These are phyloP conservation scores for Murraya koenigii DNA, from an alignment of 345 rosid species.

Conservation along the genomic window DNA sequence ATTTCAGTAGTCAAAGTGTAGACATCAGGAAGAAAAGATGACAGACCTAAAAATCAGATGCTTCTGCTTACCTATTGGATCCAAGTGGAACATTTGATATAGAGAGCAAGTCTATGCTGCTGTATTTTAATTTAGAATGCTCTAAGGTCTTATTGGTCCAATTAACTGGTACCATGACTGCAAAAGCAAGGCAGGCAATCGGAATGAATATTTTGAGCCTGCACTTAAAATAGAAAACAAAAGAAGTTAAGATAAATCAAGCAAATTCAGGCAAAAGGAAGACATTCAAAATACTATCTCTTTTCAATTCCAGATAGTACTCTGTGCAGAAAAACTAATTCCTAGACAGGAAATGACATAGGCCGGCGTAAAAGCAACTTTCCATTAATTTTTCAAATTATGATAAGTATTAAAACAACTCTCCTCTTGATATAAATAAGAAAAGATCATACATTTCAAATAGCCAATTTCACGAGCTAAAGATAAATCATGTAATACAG, in stretches of 20 bases:
- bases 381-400: not conserved
- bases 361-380: not conserved
- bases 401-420: not conserved
- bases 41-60: constrained; percentile 12
- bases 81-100: constrained; percentile 82
- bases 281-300: not conserved
- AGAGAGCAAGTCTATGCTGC: constrained; percentile 81
- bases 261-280: not conserved
- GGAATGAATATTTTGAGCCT: constrained; percentile 90
- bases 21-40: not conserved
- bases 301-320: not conserved
- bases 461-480: constrained; percentile 5
- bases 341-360: not conserved
- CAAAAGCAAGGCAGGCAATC: constrained; percentile 62
- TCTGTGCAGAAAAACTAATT: not conserved
- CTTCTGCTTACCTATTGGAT: constrained; percentile 54
- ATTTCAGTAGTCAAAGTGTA: not conserved
- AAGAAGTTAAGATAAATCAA: not conserved
- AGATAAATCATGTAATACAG: not conserved
- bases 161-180: constrained; percentile 79
- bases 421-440: not conserved
- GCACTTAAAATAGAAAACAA: constrained; percentile 22
- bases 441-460: not conserved
- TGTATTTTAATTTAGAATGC: constrained; percentile 51
- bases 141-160: constrained; percentile 74